phyloP scores from a whole-genome alignment of 208 protist species.

The Trypanosoma avium region DNA sequence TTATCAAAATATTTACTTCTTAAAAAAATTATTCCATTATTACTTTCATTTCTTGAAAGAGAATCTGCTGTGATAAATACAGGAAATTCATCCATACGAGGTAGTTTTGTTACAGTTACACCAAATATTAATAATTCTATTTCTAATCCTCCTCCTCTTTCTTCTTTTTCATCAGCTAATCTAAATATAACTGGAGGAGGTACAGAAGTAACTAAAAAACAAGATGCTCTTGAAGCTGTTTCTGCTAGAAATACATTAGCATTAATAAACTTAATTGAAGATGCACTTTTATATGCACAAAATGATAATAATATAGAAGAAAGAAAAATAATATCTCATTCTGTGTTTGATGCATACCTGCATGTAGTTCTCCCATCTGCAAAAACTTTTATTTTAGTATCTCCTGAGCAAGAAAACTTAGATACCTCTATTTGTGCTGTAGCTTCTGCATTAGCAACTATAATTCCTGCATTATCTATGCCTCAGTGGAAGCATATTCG shows the following conservation, averaged over 20 bases:
- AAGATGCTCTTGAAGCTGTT: conserved; percentile 13
- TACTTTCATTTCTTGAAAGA: conserved; percentile 52
- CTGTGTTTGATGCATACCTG: conserved; percentile 33
- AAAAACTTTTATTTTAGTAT: conserved; percentile 20
- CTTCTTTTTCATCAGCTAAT: neutral
- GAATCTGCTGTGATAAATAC: conserved; percentile 24
- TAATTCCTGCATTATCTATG: conserved; percentile 40
- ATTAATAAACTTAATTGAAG: conserved; percentile 41
- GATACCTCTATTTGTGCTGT: conserved; percentile 36
- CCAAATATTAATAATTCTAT: neutral
- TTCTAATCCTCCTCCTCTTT: neutral
- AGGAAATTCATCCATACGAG: neutral
- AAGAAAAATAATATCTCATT: conserved; percentile 21
- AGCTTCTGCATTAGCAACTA: conserved; percentile 37
- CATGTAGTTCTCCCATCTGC: conserved; percentile 45
- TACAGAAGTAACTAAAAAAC: neutral
- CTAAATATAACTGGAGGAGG: neutral
- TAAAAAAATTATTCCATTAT: conserved; percentile 39
- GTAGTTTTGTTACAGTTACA: neutral
- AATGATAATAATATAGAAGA: conserved; percentile 2
- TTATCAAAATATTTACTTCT: conserved; percentile 34
- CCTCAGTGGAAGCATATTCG: conserved; percentile 34
- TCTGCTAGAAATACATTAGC: conserved; percentile 32
- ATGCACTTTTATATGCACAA: conserved; percentile 32
- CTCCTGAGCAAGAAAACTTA: conserved; percentile 8